These are phyloP conservation scores for Lojkania enalia DNA, from an alignment of 2,329 filamentous ascomycete species.

Conservation along the genomic window DNA sequence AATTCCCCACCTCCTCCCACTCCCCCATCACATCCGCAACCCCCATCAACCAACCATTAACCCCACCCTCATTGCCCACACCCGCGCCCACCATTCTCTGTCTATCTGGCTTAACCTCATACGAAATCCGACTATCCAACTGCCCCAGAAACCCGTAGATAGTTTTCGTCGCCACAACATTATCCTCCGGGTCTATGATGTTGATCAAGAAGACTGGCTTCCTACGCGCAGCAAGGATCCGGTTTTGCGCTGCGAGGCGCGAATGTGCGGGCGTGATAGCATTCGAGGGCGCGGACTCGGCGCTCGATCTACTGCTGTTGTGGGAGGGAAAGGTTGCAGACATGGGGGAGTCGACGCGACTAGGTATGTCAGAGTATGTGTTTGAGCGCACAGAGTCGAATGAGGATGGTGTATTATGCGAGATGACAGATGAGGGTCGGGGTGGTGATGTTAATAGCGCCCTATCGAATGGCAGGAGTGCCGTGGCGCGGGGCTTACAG, in stretches of 20 bases:
- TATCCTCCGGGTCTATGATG: constrained; percentile 55
- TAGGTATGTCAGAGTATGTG: neutral
- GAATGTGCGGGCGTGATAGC: constrained; percentile 52
- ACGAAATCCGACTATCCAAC: constrained; percentile 61
- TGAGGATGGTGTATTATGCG: neutral
- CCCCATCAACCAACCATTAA: constrained; percentile 30
- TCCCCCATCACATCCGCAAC: constrained; percentile 29
- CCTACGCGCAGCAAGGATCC: constrained; percentile 62
- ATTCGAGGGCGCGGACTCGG: neutral
- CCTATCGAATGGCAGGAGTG: constrained; percentile 52
- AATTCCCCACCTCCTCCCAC: constrained; percentile 10
- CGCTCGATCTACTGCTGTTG: neutral
- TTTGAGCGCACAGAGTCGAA: neutral
- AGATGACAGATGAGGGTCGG: constrained; percentile 2
- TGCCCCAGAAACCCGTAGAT: constrained; percentile 66
- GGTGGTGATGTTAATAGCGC: constrained; percentile 13
- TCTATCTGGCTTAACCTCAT: constrained; percentile 61
- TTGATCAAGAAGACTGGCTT: constrained; percentile 62
- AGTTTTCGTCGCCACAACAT: constrained; percentile 56
- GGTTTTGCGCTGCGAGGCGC: constrained; percentile 66
- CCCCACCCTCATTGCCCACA: constrained; percentile 11
- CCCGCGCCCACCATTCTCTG: constrained; percentile 7
- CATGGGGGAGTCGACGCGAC: constrained; percentile 4
- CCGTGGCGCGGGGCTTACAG: constrained; percentile 64
- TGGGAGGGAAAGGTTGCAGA: neutral